These are phyloP conservation scores for Adansonia madagascariensis DNA, from an alignment of 441 rosid species.

Conservation along the genomic window DNA sequence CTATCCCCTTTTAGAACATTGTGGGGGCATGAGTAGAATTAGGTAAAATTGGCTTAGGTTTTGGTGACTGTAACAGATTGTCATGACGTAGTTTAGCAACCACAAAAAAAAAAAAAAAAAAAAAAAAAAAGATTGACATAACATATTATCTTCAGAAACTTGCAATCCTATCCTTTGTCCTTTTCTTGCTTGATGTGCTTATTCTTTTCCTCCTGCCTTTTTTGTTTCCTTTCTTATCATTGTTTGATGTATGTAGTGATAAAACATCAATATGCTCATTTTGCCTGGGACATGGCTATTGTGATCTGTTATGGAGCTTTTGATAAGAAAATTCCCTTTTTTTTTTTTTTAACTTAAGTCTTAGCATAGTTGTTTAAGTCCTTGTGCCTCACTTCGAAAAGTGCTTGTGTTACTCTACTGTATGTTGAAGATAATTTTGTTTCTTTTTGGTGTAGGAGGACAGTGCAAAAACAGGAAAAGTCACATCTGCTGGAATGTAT, in stretches of 20 bases:
- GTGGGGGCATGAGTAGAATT: background rate
- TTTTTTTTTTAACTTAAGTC: too few species aligned
- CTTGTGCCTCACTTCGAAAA: background rate
- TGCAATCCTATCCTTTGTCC: background rate
- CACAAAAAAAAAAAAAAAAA: too few species aligned
- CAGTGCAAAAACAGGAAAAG: slow-evolving; percentile 71
- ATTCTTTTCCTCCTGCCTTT: background rate
- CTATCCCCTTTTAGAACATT: background rate
- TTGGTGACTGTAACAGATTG: background rate
- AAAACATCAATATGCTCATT: background rate
- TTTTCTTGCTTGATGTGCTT: background rate
- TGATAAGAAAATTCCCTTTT: background rate
- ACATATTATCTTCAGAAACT: slow-evolving; percentile 2
- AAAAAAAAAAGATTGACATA: too few species aligned
- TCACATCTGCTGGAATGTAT: slow-evolving; percentile 92
- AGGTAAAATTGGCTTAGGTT: background rate
- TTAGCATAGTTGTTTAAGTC: background rate
- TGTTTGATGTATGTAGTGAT: background rate
- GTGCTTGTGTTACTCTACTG: background rate
- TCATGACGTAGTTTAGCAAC: too few species aligned
- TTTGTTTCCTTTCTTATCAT: background rate
- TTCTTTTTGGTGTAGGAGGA: slow-evolving; percentile 66
- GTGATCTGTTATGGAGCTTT: background rate
- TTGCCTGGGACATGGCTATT: background rate
- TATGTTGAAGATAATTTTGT: background rate